Evolutionary conservation across 768 basidiomycete species (phyloP), one percentile per base, ranked within the genome.

Genomic region (Cystofilobasidium capitatum): DNA sequence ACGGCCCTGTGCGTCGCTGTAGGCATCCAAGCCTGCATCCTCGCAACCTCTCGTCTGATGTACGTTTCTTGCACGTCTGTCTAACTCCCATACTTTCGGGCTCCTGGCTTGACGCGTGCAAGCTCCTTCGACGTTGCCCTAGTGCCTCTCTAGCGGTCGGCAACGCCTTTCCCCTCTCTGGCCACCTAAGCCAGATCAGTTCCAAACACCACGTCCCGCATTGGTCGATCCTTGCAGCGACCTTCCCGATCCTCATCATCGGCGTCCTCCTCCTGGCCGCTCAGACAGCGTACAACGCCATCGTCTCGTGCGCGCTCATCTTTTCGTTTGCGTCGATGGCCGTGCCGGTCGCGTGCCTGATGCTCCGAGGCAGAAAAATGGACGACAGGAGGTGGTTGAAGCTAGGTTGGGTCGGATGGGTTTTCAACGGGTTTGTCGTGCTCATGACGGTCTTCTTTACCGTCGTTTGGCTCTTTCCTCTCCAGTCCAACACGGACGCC

Each of bases 381-480:
- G 29, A 35, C 33, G 58, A 58, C 10, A 16, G n/a, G 7, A 7
- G 58, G 14, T 58, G 58, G 58, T 36, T 58, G 26, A 58, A 36
- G 13, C 58, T 58, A 16, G 58, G 58, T 16, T 17, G 35, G n/a
- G 24, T 36, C 17, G 58, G 58, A 9, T 58, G 58, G 58, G 33
- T 58, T 13, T 13, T 35, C 26, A 58, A 58, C 33, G 33, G 26
- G 29, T 24, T 58, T 16, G 58, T 36, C 12, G 58, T 58, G 58
- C 7, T 29, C 33, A 14, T 13, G 58, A 36, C 58, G 33, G 7
- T 36, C 26, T 58, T 58, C 33, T 24, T 35, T 12, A 58, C 26
- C n/a, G 58, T 58, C 58, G 33, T 58, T 7, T 58, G 58, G 58
- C 58, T 58, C 9, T 58, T 58, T 16, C 58, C 58, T 7, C 33